These are phyloP conservation scores for Fusarium sp. DNA, from an alignment of 2,329 filamentous ascomycete genomes.

Conservation along the genomic window DNA sequence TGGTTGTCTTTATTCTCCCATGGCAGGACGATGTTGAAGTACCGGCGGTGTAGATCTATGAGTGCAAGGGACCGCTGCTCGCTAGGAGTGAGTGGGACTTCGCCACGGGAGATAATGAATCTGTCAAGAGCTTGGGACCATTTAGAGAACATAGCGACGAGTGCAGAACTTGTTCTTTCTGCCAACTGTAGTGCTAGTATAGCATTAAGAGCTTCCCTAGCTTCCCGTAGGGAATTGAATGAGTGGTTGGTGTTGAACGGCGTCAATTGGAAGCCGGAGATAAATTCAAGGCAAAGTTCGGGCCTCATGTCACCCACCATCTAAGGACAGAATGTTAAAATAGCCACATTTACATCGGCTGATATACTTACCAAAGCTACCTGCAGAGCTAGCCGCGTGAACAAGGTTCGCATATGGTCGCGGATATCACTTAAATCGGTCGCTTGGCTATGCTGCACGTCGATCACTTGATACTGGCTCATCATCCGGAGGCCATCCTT, in stretches of 20 bases:
- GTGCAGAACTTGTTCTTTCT: fast-evolving
- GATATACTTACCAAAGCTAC: not conserved
- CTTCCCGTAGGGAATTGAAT: not conserved
- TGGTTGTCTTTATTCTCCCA: not conserved
- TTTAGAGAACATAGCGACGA: fast-evolving
- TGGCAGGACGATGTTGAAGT: not conserved
- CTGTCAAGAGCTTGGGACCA: not conserved
- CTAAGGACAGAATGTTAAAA: not conserved
- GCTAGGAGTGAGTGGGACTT: fast-evolving
- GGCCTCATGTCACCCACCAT: fast-evolving
- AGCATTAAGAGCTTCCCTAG: not conserved
- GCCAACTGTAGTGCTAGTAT: not conserved
- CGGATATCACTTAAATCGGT: fast-evolving
- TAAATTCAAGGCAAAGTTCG: fast-evolving
- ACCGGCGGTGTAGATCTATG: not conserved
- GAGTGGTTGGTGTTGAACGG: fast-evolving
- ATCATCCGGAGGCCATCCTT: not conserved
- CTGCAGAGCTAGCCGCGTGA: not conserved
- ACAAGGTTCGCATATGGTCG: not conserved
- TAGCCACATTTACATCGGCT: fast-evolving
- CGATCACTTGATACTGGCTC: not conserved
- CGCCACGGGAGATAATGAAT: not conserved
- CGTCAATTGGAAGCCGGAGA: not conserved
- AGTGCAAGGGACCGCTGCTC: not conserved
- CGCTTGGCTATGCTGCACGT: not conserved